Evolutionary conservation across 306 rosid genomes (phyloP).

Genomic region (Ormosia semicastrata): DNA sequence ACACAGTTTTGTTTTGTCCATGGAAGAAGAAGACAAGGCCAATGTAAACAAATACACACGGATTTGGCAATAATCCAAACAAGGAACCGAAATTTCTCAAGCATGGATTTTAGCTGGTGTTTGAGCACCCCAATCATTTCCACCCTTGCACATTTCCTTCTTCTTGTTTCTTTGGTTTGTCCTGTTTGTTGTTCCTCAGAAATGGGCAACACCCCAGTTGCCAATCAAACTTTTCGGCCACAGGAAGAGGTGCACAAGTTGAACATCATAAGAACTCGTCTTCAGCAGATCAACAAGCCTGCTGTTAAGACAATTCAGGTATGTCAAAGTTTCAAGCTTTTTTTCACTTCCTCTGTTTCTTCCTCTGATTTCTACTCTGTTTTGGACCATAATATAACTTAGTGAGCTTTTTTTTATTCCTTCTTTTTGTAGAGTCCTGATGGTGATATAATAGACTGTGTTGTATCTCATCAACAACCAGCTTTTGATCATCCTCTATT

Average conservation of each 20-base stretch:
- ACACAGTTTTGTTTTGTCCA: conserved; percentile 34
- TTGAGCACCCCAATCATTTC: conserved; percentile 49
- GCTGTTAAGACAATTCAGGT: conserved; percentile 83
- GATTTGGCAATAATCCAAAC: conserved; percentile 40
- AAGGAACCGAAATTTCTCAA: conserved; percentile 35
- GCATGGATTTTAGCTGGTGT: conserved; percentile 71
- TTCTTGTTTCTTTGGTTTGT: conserved; percentile 56
- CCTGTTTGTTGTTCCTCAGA: conserved; percentile 46
- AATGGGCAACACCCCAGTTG: conserved; percentile 22
- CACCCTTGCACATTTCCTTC: conserved; percentile 56
- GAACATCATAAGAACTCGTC: conserved; percentile 52
- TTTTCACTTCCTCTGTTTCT: conserved; percentile 25
- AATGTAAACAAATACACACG: conserved; percentile 41
- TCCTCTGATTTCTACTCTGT: conserved; percentile 20
- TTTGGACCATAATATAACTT: neutral
- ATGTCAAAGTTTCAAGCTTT: conserved; percentile 4
- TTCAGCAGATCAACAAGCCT: conserved; percentile 75
- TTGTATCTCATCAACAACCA: conserved; percentile 75
- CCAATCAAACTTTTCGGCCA: conserved; percentile 61
- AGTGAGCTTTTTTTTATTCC: neutral
- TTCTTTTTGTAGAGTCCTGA: conserved; percentile 65
- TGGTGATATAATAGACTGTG: conserved; percentile 91
- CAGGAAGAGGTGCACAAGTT: conserved; percentile 54
- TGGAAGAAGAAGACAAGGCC: conserved; percentile 47
- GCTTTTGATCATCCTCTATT: conserved; percentile 92